Conservation (phyloP, 2,329 filamentous ascomycete genomes). For the Colletotrichum horii region DNA sequence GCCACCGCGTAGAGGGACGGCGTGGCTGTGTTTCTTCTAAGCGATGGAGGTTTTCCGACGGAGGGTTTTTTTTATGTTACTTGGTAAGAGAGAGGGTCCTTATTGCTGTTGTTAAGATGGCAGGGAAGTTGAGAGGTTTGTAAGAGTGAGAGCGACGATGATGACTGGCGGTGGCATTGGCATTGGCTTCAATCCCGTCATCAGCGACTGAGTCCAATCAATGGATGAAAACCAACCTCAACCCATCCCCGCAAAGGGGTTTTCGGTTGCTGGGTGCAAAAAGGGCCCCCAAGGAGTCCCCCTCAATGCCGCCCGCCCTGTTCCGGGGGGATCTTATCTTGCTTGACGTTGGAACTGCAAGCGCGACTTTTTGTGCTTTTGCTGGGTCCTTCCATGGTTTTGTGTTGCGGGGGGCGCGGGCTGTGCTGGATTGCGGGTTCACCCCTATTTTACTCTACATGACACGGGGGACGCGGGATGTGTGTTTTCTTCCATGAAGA, state of each 20-base stretch:
- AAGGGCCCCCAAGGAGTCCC: background rate
- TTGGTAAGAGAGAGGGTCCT: background rate
- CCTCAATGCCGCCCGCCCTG: constrained; percentile 12
- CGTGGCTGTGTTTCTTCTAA: background rate
- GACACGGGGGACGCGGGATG: background rate
- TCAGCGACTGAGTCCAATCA: background rate
- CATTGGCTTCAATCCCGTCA: background rate
- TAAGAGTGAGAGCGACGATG: background rate
- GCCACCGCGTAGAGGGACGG: background rate
- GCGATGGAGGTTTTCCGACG: background rate
- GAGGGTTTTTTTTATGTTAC: background rate
- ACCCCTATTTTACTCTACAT: background rate
- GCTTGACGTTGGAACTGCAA: background rate
- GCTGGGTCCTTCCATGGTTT: background rate
- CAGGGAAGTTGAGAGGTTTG: background rate
- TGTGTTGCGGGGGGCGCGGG: background rate
- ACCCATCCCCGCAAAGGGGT: background rate
- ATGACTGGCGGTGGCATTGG: background rate
- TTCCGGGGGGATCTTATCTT: background rate
- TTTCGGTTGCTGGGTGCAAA: background rate
- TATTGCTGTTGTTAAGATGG: background rate
- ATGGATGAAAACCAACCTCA: background rate
- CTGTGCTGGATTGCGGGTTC: background rate
- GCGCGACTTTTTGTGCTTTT: background rate
- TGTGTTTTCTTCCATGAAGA: background rate